Percentiles rank a stretch among this genome's conserved stretches.
Conservation (phyloP, 2,329 filamentous ascomycete species). For the Fusarium napiforme region DNA sequence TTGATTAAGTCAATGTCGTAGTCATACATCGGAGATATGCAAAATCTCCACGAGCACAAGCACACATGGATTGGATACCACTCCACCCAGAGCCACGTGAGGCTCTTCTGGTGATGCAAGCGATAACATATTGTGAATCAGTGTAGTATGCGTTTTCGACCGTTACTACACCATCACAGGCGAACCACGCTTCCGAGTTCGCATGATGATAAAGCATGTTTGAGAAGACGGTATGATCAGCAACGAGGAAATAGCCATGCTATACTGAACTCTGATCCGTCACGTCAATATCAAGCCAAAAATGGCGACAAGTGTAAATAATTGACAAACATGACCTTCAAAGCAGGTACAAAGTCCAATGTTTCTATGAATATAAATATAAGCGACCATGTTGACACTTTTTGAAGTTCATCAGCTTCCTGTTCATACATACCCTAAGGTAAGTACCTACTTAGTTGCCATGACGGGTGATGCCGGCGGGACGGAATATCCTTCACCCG, state of each 20-base stretch:
- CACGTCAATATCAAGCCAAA: too few species aligned
- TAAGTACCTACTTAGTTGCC: not conserved
- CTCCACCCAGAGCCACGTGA: not conserved
- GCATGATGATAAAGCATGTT: not conserved
- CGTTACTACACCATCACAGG: not conserved
- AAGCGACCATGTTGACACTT: not conserved
- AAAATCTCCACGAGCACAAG: conserved; percentile 5
- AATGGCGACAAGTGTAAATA: not conserved
- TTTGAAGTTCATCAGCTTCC: not conserved
- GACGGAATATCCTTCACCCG: conserved; percentile 26
- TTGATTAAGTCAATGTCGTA: not conserved
- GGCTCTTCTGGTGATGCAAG: not conserved
- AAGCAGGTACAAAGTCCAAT: not conserved
- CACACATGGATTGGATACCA: not conserved
- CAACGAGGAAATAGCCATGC: not conserved
- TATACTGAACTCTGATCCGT: not conserved
- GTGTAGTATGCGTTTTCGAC: not conserved
- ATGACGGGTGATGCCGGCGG: not conserved
- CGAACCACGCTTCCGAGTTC: not conserved
- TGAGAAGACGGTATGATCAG: not conserved
- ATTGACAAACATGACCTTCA: not conserved
- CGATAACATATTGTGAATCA: not conserved
- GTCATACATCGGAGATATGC: conserved; percentile 3
- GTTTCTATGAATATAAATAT: not conserved
- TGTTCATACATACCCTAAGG: not conserved